Evolutionary conservation across 805 yeast species (phyloP), one percentile per base, ranked within the genome.

Genomic region (Zygosaccharomyces gambellarensis): DNA sequence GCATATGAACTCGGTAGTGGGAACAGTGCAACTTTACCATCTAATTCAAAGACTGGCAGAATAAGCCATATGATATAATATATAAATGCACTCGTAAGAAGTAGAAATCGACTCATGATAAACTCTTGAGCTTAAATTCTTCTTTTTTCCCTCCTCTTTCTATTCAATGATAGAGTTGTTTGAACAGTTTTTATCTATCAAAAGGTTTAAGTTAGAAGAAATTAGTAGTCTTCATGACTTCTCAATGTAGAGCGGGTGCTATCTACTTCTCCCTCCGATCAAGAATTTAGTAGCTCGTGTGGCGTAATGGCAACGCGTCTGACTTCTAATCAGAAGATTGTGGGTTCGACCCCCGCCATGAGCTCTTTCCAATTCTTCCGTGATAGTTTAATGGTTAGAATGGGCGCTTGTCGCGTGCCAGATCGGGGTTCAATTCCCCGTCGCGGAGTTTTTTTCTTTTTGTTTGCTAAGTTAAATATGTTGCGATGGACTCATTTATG

Each of bases 291-390:
- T 44, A 38, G 77, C 77, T 73, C 70, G 76, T 72, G 74, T 73
- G 77, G 77, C 77, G 77, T 73, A 73, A 73, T 73, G 77, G 77
- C 77, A 73, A 73, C 77, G 77, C 77, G 77, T 73, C 76, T 73
- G 77, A 73, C 77, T 73, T 73, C 77, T 72, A 73, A 73, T 73
- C 77, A 73, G 76, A 72, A 73, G 77, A 73, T 73, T 73, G 75
- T 70, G 77, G 77, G 77, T 73, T 73, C 77, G 77, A 73, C 77
- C 77, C 77, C 76, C 77, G 69, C 75, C 73, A 71, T 72, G 76
- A 73, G 77, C 71, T 75, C 68, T 64, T 62, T 62, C 56, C 40
- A 50, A 49, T 47, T 9, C n/a, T 28, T 56, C 59, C 59, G 57
- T 48, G 59, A 56, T 56, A 56, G 59, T 56, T 56, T 56, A 56